These are phyloP conservation scores for Phialemonium atrogriseum DNA, from an alignment of 2,329 filamentous ascomycete genomes.

Conservation along the genomic window DNA sequence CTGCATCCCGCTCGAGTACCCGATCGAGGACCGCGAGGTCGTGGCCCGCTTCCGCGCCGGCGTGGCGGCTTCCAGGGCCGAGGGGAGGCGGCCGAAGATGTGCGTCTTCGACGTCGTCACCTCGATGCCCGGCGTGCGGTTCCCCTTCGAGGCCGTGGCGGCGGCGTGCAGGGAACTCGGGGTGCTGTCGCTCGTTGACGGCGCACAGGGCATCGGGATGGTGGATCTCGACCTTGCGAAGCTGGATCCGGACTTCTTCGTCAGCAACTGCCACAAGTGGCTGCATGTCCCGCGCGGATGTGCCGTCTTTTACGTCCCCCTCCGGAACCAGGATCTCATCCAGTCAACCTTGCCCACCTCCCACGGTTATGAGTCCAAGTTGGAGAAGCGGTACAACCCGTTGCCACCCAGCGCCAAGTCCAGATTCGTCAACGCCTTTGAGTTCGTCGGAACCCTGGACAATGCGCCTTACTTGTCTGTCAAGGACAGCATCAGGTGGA, in stretches of 20 bases:
- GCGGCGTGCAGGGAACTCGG: slow-evolving; percentile 56
- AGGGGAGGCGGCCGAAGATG: slow-evolving; percentile 55
- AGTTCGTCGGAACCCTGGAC: slow-evolving; percentile 71
- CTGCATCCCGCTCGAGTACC: slow-evolving; percentile 57
- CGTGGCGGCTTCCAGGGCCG: slow-evolving; percentile 41
- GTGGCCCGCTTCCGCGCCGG: slow-evolving; percentile 50
- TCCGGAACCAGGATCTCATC: slow-evolving; percentile 67
- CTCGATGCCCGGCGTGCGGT: slow-evolving; percentile 66
- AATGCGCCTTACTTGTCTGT: slow-evolving; percentile 64
- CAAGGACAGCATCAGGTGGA: slow-evolving; percentile 63
- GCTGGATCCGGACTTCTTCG: slow-evolving; percentile 76
- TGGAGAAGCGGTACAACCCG: slow-evolving; percentile 25
- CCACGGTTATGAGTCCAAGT: slow-evolving; percentile 59
- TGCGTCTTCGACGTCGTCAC: slow-evolving; percentile 76
- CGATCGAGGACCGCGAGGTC: slow-evolving; percentile 61
- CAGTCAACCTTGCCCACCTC: slow-evolving; percentile 70
- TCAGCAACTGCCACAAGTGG: slow-evolving; percentile 90
- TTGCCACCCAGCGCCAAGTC: slow-evolving; percentile 39
- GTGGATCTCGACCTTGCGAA: slow-evolving; percentile 58
- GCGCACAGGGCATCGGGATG: slow-evolving; percentile 77
- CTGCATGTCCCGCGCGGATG: slow-evolving; percentile 72
- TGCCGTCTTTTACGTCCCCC: slow-evolving; percentile 72
- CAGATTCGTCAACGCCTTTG: slow-evolving; percentile 61
- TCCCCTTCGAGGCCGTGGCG: slow-evolving; percentile 68
- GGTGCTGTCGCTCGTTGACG: slow-evolving; percentile 71